Percentiles rank a stretch among this genome's conserved stretches.
Evolutionary conservation across 225 moss, liverwort and hornwort species (phyloP).

Genomic region (Polytrichum commune): DNA sequence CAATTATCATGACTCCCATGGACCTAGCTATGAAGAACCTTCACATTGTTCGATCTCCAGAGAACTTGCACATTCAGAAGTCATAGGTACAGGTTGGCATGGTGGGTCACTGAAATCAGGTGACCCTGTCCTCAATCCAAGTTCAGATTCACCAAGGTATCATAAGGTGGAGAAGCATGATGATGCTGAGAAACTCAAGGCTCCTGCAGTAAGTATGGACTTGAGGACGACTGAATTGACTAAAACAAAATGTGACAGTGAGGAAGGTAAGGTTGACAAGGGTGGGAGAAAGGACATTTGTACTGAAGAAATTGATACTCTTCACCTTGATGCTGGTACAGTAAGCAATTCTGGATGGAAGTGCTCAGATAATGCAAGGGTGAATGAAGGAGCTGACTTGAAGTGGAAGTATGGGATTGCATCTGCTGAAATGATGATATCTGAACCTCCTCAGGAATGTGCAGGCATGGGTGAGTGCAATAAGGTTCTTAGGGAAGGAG

Average conservation of each 20-base stretch:
- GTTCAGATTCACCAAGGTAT: conserved; percentile 7
- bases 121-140: conserved; percentile 5
- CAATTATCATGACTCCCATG: conserved; percentile 17
- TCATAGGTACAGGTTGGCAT: conserved; percentile 9
- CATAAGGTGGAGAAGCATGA: conserved; percentile 11
- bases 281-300: no score
- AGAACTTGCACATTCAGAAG: conserved; percentile 4
- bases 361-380: neutral
- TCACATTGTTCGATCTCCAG: conserved; percentile 11
- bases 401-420: conserved; percentile 5
- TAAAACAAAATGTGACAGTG: neutral
- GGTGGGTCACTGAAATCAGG: conserved; percentile 22
- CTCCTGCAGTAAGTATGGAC: neutral
- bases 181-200: neutral
- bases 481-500: no score
- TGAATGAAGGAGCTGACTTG: conserved; percentile 7
- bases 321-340: no score
- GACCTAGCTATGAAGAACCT: conserved; percentile 7
- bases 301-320: no score
- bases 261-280: no score
- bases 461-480: conserved; percentile 7
- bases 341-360: neutral
- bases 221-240: neutral
- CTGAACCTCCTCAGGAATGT: neutral
- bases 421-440: neutral